Percentiles rank a stretch among this genome's conserved stretches.
phyloP scores from a whole-genome alignment of 2,329 filamentous ascomycete genomes.

The Tolypocladium cylindrosporum region DNA sequence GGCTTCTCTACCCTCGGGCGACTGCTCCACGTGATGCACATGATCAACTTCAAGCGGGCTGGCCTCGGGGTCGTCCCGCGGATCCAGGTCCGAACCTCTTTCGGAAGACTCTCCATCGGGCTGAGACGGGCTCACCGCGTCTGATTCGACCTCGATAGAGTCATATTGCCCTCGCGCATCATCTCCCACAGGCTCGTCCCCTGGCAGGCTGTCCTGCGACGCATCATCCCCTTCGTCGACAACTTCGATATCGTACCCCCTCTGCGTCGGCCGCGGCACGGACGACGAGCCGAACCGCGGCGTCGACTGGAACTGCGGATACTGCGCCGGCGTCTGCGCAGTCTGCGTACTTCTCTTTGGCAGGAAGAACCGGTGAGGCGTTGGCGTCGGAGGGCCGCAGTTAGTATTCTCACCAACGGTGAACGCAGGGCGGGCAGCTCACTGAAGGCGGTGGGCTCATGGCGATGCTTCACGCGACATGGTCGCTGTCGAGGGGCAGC shows the following conservation, averaged over 20 bases:
- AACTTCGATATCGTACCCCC: conserved; percentile 20
- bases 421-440: background rate
- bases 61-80: background rate
- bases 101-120: background rate
- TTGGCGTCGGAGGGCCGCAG: conserved; percentile 21
- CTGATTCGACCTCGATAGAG: conserved; percentile 8
- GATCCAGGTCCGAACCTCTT: background rate
- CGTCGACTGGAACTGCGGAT: conserved; percentile 25
- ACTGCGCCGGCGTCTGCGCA: conserved; percentile 19
- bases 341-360: conserved; percentile 21
- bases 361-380: conserved; percentile 27
- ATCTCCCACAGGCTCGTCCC: background rate
- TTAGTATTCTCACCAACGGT: background rate
- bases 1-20: conserved; percentile 6
- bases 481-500: background rate
- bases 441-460: conserved; percentile 14
- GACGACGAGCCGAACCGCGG: conserved; percentile 27
- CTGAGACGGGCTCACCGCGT: background rate
- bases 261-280: conserved; percentile 16
- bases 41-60: background rate
- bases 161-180: conserved; percentile 3
- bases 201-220: background rate
- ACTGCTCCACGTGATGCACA: background rate
- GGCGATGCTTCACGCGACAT: conserved; percentile 1
- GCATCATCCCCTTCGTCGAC: conserved; percentile 16